Evolutionary conservation across 2,329 filamentous ascomycete species (phyloP), one percentile per base, ranked within the genome.

Genomic region (Colletotrichum orchidophilum): DNA sequence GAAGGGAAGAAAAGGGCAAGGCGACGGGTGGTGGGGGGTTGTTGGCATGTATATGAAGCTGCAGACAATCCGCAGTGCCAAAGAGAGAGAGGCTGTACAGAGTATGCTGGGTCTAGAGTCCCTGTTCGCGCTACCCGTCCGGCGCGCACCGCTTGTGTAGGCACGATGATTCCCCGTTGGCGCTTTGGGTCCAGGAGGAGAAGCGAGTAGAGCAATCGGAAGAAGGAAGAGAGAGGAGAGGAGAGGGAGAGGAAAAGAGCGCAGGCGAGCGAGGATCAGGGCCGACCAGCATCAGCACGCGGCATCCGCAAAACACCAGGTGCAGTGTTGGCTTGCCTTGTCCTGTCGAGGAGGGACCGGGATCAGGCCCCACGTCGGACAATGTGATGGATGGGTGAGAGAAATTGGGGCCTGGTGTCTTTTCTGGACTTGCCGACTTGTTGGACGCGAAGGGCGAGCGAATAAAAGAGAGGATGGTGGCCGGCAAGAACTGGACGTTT

Each of bases 301-400:
- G 33, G 66, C 63, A 60, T 66, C 54, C 63, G 54, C 54, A 66
- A 54, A 58, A 53, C 58, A 50, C 33, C 65, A 63, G 52, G 65
- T 63, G 55, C 57, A 59, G 42, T 71, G 68, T 68, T 71, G 68
- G 63, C 67, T 71, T 68, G 68, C 57, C 57, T 58, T 62, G 63
- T 67, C 68, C 46, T 59, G 63, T 58, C 68, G 42, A 63, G 52
- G 52, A 57, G 52, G 26, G 63, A 71, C 68, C 58, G 18, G 68
- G 68, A 54, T 68, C 58, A 24, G 64, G 68, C 64, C 68, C 68
- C 68, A 71, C 68, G 64, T 63, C 58, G 68, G 58, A 68, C 68
- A 68, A 63, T 39, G 68, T 63, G 52, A 59, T 71, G 68, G 64
- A 68, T 59, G 68, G 64, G 65, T 57, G 50, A 67, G 63, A 70